Base-by-base conservation (phyloP, 345 rosid genomes). In the Pelargonium nanum region DNA sequence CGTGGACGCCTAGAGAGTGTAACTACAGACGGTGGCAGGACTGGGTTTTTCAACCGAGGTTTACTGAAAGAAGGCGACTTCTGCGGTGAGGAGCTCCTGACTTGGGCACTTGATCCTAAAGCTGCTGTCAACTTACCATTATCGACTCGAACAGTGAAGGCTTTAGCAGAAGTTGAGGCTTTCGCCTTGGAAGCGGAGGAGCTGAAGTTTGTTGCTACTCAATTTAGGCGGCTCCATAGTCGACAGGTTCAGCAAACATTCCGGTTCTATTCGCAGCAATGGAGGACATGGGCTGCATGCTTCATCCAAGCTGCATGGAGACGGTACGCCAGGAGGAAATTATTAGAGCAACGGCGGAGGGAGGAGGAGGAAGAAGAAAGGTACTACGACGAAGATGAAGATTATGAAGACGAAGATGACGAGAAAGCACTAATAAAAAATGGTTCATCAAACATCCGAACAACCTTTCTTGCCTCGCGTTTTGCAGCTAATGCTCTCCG, bases 271-370 rank as follows among this genome's bases (percentile, higher is more conserved):
- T 90, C 97, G 0, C 97, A 90, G 58, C 95, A 90, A 62, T 90
- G 97, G 97, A 81, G 93, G 69, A 90, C 97, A 15, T 90, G 95
- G 97, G 97, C 92, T 54, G 60, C 95, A 53, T 72, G 81, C 75
- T 83, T 90, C 51, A 85, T 87, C 60, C 93, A 90, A 69, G 83
- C 95, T 5, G 76, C 93, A 4, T 90, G 91, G 95, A 71, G 95
- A 6, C 74, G 88, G 48, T 78, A 80, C 59, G 44, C 70, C 12
- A 82, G 81, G 68, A 83, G 92, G 81, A 82, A 77, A 72, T 70
- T 56, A 5, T 77, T 80, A 0, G 95, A 83, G 61, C 79, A 79
- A 30, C 80, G 82, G 4, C 77, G 74, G 22, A 88, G 84, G 28
- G 85, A 75, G 48, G 86, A 83, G 40, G 87, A 81, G 17, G 81